Base-by-base conservation (phyloP, 257 asterid genomes). In the Nicotiana knightiana region DNA sequence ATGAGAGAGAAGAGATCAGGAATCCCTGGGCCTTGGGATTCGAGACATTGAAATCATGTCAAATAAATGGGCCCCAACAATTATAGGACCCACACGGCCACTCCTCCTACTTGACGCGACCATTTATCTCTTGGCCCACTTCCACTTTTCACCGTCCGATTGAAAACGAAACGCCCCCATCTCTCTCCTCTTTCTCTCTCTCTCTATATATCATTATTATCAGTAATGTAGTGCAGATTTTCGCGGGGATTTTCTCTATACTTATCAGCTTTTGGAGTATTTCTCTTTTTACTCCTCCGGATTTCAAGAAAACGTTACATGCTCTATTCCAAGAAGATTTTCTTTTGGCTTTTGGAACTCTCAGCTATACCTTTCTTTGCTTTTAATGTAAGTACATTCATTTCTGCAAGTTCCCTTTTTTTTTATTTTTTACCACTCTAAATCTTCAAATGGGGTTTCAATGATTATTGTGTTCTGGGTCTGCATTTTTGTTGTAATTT, bases 351-450 rank as follows among this genome's bases (percentile, higher is more conserved):
- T 46, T 70, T 53, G 18, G 9, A 73, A 73, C 79, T 82, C 93
- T 83, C 39, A 11, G 91, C 88, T 85, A 86, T 90, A 88, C 95
- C 84, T 93, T 89, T 62, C 97, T 87, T 94, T 87, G 86, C 89
- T 43, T 88, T 85, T 85, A 86, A 85, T 85, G 97, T 92, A 89
- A 88, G 97, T 88, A 86, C 62, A 54, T 83, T 81, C 48, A 62
- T 83, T 73, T 79, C 26, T 55, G 18, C 75, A 85, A 53, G 13
- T 79, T 84, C 67, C 64, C 32, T 63, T 17, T 61, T 7, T 43
- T 17, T 71, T 77, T 67, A 33, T 43, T 37, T 43, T 46, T 70
- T 35, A 28, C 46, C 48, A 16, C 30, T 28, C 76, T 21, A 24
- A 51, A 80, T 30, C 83, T 64, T 48, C 5, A 15, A 46, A n/a